Conservation (phyloP, 2,329 filamentous ascomycete species). For the Clarireedia paspali region DNA sequence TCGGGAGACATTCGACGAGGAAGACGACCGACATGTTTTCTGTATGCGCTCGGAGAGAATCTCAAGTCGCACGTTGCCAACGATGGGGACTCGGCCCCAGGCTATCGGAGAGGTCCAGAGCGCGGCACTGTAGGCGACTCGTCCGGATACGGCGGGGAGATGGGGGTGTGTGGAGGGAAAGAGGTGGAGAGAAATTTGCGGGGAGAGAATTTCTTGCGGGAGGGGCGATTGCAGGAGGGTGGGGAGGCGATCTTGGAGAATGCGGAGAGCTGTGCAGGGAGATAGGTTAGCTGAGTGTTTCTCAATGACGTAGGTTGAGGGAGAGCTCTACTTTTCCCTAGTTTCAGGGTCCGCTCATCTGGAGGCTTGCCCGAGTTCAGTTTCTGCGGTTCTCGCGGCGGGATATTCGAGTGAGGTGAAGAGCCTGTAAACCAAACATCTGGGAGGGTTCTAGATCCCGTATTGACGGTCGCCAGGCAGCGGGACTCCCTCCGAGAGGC, state of each 20-base stretch:
- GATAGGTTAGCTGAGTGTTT: neutral
- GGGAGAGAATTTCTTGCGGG: conserved; percentile 68
- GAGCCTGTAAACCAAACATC: conserved; percentile 40
- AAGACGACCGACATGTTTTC: neutral
- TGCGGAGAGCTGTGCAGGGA: conserved; percentile 45
- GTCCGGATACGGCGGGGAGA: conserved; percentile 85
- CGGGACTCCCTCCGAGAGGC: conserved; percentile 9
- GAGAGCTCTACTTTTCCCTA: conserved; percentile 27
- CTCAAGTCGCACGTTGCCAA: conserved; percentile 82
- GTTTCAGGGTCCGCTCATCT: conserved; percentile 53
- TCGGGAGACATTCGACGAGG: conserved; percentile 21
- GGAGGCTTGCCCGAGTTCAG: conserved; percentile 31
- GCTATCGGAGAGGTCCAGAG: conserved; percentile 94
- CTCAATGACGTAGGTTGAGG: neutral
- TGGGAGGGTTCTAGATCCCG: conserved; percentile 23
- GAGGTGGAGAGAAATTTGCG: conserved; percentile 63
- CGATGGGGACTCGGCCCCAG: conserved; percentile 86
- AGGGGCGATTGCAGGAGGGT: conserved; percentile 59
- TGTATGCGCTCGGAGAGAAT: conserved; percentile 85
- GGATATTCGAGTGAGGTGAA: conserved; percentile 11
- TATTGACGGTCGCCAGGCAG: conserved; percentile 22
- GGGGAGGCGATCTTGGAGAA: conserved; percentile 59
- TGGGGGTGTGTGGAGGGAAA: conserved; percentile 75
- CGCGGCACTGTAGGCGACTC: conserved; percentile 84
- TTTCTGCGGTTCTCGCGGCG: neutral